Percentiles rank a stretch among this genome's conserved stretches.
phyloP scores from a whole-genome alignment of 2,329 filamentous ascomycete genomes.

The Cladorrhinum sp. region DNA sequence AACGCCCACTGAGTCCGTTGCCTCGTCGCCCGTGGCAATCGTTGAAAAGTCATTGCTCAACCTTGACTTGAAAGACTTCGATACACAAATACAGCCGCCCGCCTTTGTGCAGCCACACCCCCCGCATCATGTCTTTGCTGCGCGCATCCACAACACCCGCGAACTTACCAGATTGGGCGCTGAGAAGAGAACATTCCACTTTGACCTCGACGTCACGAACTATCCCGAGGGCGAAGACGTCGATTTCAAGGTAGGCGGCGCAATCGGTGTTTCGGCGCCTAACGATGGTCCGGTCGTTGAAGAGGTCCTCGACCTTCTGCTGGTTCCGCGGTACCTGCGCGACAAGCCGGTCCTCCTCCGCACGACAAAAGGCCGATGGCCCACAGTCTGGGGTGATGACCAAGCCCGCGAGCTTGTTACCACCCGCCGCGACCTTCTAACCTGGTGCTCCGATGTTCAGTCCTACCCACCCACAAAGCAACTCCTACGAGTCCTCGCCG shows the following conservation, averaged over 20 bases:
- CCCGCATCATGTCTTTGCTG: constrained; percentile 86
- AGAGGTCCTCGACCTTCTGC: constrained; percentile 76
- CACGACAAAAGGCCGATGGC: constrained; percentile 83
- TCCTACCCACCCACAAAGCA: constrained; percentile 88
- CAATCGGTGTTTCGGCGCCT: constrained; percentile 87
- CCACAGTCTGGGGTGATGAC: constrained; percentile 96
- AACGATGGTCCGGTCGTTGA: constrained; percentile 77
- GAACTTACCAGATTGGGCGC: constrained; percentile 85
- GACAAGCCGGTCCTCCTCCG: constrained; percentile 78
- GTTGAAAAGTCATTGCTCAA: constrained; percentile 27
- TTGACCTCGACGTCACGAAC: constrained; percentile 93
- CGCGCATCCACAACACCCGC: constrained; percentile 78
- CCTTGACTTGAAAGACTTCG: constrained; percentile 42
- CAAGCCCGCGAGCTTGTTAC: constrained; percentile 80
- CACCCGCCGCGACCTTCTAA: constrained; percentile 85
- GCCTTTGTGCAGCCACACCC: constrained; percentile 91
- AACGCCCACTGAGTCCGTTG: constrained; percentile 49
- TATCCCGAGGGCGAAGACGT: constrained; percentile 78
- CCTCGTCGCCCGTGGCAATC: constrained; percentile 32
- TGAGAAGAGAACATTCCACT: constrained; percentile 96
- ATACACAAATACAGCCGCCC: constrained; percentile 70
- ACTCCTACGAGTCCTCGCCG: constrained; percentile 79
- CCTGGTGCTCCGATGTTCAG: constrained; percentile 93
- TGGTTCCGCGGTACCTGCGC: constrained; percentile 76
- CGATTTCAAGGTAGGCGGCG: constrained; percentile 95